These are phyloP conservation scores for Trichosporon sp. DNA, from an alignment of 1,284 basidiomycete species.

Conservation along the genomic window DNA sequence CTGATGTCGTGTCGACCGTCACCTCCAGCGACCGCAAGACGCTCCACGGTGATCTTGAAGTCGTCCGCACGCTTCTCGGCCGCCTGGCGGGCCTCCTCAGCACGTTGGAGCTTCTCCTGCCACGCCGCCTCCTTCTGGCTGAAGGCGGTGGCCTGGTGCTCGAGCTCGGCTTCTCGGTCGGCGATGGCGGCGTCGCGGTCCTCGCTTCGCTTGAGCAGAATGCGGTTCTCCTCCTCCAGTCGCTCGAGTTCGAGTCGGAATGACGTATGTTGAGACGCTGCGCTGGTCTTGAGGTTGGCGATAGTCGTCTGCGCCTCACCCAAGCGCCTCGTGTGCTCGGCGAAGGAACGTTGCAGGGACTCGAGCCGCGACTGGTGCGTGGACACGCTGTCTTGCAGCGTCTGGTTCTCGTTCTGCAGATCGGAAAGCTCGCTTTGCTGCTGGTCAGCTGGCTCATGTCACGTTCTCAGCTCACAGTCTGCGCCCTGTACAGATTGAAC, in stretches of 20 bases:
- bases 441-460: neutral
- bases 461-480: slow-evolving; percentile 29
- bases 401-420: slow-evolving; percentile 35
- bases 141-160: slow-evolving; percentile 37
- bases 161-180: slow-evolving; percentile 44
- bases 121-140: slow-evolving; percentile 45
- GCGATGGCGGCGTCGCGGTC: slow-evolving; percentile 39
- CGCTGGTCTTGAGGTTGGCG: slow-evolving; percentile 38
- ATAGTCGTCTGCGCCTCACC: slow-evolving; percentile 41
- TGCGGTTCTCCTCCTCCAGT: slow-evolving; percentile 37
- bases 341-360: slow-evolving; percentile 37
- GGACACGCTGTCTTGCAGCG: slow-evolving; percentile 27
- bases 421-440: slow-evolving; percentile 39
- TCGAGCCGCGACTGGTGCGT: slow-evolving; percentile 17
- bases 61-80: slow-evolving; percentile 49
- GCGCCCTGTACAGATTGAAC: slow-evolving; percentile 38
- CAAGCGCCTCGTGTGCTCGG: slow-evolving; percentile 37
- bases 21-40: slow-evolving; percentile 34
- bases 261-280: slow-evolving; percentile 39
- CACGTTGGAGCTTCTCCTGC: slow-evolving; percentile 47
- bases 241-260: slow-evolving; percentile 34
- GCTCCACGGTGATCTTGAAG: slow-evolving; percentile 45
- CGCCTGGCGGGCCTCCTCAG: slow-evolving; percentile 42
- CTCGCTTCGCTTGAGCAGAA: slow-evolving; percentile 36
- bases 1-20: slow-evolving; percentile 51